Evolutionary conservation across 2,329 filamentous ascomycete genomes (phyloP).

Genomic region (Trichoderma sp.): DNA sequence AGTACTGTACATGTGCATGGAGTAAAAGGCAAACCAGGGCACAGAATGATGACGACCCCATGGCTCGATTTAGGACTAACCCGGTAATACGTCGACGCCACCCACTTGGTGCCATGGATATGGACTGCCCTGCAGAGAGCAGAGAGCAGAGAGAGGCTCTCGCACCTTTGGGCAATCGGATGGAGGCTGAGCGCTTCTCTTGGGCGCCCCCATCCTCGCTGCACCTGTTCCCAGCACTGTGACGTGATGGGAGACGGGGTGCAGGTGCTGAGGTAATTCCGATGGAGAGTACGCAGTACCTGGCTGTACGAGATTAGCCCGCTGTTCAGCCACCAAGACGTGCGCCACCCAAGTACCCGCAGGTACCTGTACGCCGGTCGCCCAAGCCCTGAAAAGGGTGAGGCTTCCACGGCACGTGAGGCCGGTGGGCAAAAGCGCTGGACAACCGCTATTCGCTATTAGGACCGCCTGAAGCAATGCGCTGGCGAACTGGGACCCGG

Average conservation of each 20-base stretch:
- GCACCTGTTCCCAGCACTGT: not conserved
- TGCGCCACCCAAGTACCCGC: not conserved
- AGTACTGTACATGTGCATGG: no score
- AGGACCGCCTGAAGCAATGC: conserved; percentile 7
- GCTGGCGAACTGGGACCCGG: conserved; percentile 31
- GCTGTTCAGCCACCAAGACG: no score
- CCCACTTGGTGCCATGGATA: conserved; percentile 5
- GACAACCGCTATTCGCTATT: not conserved
- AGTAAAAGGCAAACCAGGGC: not conserved
- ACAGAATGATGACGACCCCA: conserved; percentile 3
- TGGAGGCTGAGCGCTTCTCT: not conserved
- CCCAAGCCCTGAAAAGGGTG: conserved; percentile 9
- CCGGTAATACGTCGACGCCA: conserved; percentile 4
- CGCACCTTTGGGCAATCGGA: no score
- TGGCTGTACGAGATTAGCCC: not conserved
- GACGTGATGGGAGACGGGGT: not conserved
- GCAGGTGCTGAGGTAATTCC: no score
- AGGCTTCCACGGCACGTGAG: conserved; percentile 18
- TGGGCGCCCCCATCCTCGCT: not conserved
- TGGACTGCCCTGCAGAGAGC: not conserved
- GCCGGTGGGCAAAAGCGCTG: not conserved
- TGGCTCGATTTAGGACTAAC: not conserved
- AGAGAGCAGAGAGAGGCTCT: no score
- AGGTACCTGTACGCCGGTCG: not conserved
- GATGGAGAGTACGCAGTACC: no score